Evolutionary conservation across 1,139 yeast genomes (phyloP).

Genomic region (Sugiyamaella castrensis): DNA sequence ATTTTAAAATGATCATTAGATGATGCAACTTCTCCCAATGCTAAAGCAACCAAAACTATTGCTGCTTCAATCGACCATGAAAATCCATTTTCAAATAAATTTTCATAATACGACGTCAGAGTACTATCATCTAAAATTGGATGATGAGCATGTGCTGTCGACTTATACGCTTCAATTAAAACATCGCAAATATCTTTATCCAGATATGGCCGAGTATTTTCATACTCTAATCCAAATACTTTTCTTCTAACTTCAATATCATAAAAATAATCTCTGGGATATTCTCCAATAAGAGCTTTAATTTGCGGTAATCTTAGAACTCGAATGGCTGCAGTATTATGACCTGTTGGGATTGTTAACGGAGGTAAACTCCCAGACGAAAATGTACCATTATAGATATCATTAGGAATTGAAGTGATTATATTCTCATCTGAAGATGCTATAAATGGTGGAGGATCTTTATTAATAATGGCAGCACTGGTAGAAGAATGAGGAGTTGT

Average conservation of each 20-base stretch:
- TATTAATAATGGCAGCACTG: not conserved
- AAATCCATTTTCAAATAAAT: slow-evolving; percentile 9
- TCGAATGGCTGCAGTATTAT: slow-evolving; percentile 20
- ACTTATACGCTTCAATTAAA: slow-evolving; percentile 8
- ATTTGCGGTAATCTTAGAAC: slow-evolving; percentile 19
- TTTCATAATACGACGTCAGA: slow-evolving; percentile 5
- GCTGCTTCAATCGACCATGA: slow-evolving; percentile 16
- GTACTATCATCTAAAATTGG: slow-evolving; percentile 14
- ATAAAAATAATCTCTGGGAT: slow-evolving; percentile 21
- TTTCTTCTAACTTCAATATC: slow-evolving; percentile 17
- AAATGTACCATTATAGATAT: not conserved
- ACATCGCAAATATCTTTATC: slow-evolving; percentile 9
- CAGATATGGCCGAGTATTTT: slow-evolving; percentile 4
- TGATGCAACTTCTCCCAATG: slow-evolving; percentile 18
- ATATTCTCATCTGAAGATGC: slow-evolving; percentile 8
- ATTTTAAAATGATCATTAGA: slow-evolving; percentile 5
- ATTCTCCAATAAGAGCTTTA: slow-evolving; percentile 20
- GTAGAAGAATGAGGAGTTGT: slow-evolving; percentile 4
- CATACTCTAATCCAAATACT: not conserved
- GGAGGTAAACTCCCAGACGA: slow-evolving; percentile 12
- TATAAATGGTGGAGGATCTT: slow-evolving; percentile 1
- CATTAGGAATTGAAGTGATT: slow-evolving; percentile 1
- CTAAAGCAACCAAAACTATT: slow-evolving; percentile 17
- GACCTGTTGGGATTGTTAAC: slow-evolving; percentile 21
- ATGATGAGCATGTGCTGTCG: slow-evolving; percentile 16